Percentiles rank a stretch among this genome's conserved stretches.
Evolutionary conservation across 2,329 filamentous ascomycete species (phyloP).

Genomic region (Aspergillus neoniger): DNA sequence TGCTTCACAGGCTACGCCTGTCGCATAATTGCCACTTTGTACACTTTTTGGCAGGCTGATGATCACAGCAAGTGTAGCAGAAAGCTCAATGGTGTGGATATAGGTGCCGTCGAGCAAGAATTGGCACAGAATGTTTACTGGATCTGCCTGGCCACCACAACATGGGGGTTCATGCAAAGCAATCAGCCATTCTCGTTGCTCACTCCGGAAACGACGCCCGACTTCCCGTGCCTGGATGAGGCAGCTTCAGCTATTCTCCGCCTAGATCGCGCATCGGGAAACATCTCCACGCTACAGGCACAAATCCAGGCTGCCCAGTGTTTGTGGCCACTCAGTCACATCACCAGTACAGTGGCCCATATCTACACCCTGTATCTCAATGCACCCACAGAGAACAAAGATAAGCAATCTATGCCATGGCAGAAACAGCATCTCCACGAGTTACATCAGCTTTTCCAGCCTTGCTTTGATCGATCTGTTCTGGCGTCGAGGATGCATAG

Average conservation of each 20-base stretch:
- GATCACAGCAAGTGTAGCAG: slow-evolving; percentile 31
- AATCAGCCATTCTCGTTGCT: slow-evolving; percentile 26
- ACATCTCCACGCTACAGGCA: slow-evolving; percentile 16
- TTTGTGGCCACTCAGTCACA: slow-evolving; percentile 13
- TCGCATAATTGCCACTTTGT: slow-evolving; percentile 34
- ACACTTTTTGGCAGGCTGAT: slow-evolving; percentile 29
- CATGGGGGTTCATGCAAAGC: slow-evolving; percentile 44
- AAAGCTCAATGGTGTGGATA: slow-evolving; percentile 45
- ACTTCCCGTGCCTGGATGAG: slow-evolving; percentile 25
- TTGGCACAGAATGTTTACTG: slow-evolving; percentile 44
- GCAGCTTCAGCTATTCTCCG: slow-evolving; percentile 18
- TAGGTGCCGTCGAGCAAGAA: slow-evolving; percentile 46
- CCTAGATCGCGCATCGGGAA: slow-evolving; percentile 21
- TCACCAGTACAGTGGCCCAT: slow-evolving; percentile 8
- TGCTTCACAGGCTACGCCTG: slow-evolving; percentile 41
- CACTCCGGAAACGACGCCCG: slow-evolving; percentile 15
- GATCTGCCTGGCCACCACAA: slow-evolving; percentile 42
- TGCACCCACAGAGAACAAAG: background rate
- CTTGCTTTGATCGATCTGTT: background rate
- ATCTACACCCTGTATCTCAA: slow-evolving; percentile 9
- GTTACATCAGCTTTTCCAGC: slow-evolving; percentile 10
- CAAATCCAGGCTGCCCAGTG: slow-evolving; percentile 6
- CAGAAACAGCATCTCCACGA: slow-evolving; percentile 12
- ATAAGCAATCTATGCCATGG: background rate
- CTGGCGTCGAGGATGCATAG: slow-evolving; percentile 2